These are phyloP conservation scores for Spergularia marina DNA, from an alignment of 148 eudicot genomes.

Conservation along the genomic window DNA sequence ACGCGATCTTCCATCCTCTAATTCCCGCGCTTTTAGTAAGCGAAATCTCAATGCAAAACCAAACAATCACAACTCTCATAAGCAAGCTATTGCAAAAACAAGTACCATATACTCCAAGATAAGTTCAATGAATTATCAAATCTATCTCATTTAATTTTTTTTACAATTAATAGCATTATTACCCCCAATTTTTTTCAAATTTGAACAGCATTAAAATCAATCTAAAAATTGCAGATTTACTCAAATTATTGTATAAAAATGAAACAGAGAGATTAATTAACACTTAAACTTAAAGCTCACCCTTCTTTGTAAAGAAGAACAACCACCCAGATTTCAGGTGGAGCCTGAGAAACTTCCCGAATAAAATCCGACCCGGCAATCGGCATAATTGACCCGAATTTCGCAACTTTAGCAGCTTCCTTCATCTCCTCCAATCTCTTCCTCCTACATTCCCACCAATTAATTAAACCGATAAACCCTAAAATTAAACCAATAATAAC, in stretches of 20 bases:
- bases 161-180: too few relatives aligned
- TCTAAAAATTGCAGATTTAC: neutral
- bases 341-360: constrained; percentile 90
- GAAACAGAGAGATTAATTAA: neutral
- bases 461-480: too few relatives aligned
- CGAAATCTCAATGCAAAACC: too few relatives aligned
- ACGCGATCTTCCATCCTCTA: too few relatives aligned
- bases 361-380: constrained; percentile 95
- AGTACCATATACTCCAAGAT: too few relatives aligned
- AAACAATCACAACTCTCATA: too few relatives aligned
- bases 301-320: constrained; percentile 88
- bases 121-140: too few relatives aligned
- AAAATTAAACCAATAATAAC: too few relatives aligned
- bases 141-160: too few relatives aligned
- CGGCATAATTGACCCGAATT: constrained; percentile 68
- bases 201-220: neutral
- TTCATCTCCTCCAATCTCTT: constrained; percentile 80
- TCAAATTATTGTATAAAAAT: neutral
- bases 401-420: constrained; percentile 64
- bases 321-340: constrained; percentile 89
- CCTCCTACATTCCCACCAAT: constrained; percentile 43
- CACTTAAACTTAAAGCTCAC: constrained; percentile 26
- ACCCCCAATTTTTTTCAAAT: too few relatives aligned
- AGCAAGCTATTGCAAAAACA: too few relatives aligned
- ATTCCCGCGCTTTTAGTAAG: too few relatives aligned